Percentiles rank a stretch among this genome's conserved stretches.
These are phyloP conservation scores for Podila epigama DNA, from an alignment of 192 early-diverging fungal genomes.

Conservation along the genomic window DNA sequence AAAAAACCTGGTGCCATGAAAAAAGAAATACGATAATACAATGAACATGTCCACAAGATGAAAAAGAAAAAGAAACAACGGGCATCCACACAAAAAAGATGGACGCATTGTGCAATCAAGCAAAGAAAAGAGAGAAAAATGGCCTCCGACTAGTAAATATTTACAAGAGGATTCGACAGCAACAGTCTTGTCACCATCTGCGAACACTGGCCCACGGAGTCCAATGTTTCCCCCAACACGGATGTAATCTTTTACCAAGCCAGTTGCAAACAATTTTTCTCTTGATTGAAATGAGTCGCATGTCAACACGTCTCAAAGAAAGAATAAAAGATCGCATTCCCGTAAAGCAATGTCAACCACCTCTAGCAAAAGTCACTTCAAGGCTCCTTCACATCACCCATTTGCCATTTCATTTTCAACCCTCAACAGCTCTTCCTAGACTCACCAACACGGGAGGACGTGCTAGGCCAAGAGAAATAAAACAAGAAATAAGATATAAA, in stretches of 20 bases:
- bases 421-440: not conserved
- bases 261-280: no score
- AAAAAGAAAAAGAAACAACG: no score
- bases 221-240: not conserved
- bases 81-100: no score
- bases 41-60: no score
- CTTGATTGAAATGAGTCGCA: no score
- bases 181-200: not conserved
- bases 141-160: no score
- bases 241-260: not conserved
- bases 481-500: not conserved
- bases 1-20: no score
- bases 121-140: no score
- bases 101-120: no score
- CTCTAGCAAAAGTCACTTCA: not conserved
- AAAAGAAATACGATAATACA: no score
- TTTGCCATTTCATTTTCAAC: no score
- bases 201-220: constrained; percentile 1
- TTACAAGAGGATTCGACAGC: not conserved
- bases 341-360: not conserved
- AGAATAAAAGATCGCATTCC: not conserved
- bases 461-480: not conserved
- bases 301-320: no score
- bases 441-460: not conserved
- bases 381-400: not conserved